Base-by-base conservation (phyloP, 2,329 filamentous ascomycete species). In the Ascosphaera acerosa region DNA sequence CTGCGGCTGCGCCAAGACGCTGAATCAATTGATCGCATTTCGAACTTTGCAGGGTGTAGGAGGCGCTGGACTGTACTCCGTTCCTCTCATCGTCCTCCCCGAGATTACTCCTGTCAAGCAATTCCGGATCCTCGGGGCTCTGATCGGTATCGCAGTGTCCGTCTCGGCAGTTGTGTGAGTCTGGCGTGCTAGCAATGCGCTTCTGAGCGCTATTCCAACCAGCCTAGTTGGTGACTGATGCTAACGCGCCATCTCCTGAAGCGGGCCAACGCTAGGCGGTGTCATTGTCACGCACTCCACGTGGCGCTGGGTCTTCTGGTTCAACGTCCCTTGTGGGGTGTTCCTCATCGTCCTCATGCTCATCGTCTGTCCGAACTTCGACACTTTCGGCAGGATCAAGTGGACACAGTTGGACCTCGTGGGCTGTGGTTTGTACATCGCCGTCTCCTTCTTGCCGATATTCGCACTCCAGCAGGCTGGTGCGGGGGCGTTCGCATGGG, bases 1-100 rank as follows among this genome's bases (percentile, higher is more conserved):
- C 3, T 57, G 52, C 34, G 53, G 53, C 18, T 45, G 46, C 15
- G 40, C 49, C 4, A 41, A 44, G 22, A 44, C 38, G 17, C 50
- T 50, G 34, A 34, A 34, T 10, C 35, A 46, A 28, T 40, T 52
- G 48, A 43, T 45, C 17, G 31, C 44, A n/a, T 37, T 42, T 19
- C 43, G 44, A 5, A 40, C 40, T 6, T 43, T 45, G 32, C 44
- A 46, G 33, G 43, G 44, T 4, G 30, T 45, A 15, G 43, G 43
- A 5, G 43, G 38, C 6, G 33, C 35, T 16, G 44, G 44, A 4
- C 37, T 39, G 12, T 45, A 43, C 30, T 37, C 41, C 12, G 28
- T 43, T 15, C 34, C 34, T 16, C 29, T 42, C 15, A 36, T 40
- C 15, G 38, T 45, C n/a, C 15, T 36, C 10, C 29, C 36, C 2